phyloP scores from a whole-genome alignment of 805 yeast species.

The Zygoascus biomembranicola region DNA sequence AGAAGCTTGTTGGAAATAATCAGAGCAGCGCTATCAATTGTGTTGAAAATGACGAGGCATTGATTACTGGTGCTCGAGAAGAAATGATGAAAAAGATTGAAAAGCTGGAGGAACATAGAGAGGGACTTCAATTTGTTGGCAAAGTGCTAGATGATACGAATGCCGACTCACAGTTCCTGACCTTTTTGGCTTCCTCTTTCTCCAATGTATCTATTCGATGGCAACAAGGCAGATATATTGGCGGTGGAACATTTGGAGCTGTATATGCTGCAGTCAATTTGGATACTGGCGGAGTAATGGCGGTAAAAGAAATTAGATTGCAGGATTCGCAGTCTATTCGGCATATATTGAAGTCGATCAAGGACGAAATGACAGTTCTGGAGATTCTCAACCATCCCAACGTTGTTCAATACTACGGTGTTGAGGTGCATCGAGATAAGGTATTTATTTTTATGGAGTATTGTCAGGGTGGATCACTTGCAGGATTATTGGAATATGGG shows the following conservation, averaged over 20 bases:
- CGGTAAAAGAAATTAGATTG: constrained; percentile 89
- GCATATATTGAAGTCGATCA: constrained; percentile 77
- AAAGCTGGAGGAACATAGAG: constrained; percentile 53
- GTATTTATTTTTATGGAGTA: constrained; percentile 96
- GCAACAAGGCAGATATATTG: constrained; percentile 92
- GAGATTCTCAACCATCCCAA: constrained; percentile 95
- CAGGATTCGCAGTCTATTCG: constrained; percentile 82
- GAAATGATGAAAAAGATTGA: constrained; percentile 60
- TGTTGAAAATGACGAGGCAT: constrained; percentile 46
- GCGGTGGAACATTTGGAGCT: constrained; percentile 93
- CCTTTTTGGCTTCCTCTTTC: constrained; percentile 80
- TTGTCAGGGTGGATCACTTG: constrained; percentile 92
- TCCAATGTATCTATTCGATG: constrained; percentile 89
- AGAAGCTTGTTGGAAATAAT: neutral
- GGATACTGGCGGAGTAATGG: constrained; percentile 93
- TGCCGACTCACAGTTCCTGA: constrained; percentile 77
- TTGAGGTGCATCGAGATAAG: constrained; percentile 91
- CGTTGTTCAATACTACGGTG: constrained; percentile 93
- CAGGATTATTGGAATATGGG: constrained; percentile 80
- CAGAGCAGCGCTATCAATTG: constrained; percentile 24
- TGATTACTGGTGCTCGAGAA: constrained; percentile 51
- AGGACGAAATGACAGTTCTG: constrained; percentile 93
- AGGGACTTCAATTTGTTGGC: constrained; percentile 54
- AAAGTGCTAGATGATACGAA: constrained; percentile 83
- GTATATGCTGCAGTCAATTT: constrained; percentile 88